Base-by-base conservation (phyloP, 2,329 filamentous ascomycete genomes). In the Truncatella angustata region DNA sequence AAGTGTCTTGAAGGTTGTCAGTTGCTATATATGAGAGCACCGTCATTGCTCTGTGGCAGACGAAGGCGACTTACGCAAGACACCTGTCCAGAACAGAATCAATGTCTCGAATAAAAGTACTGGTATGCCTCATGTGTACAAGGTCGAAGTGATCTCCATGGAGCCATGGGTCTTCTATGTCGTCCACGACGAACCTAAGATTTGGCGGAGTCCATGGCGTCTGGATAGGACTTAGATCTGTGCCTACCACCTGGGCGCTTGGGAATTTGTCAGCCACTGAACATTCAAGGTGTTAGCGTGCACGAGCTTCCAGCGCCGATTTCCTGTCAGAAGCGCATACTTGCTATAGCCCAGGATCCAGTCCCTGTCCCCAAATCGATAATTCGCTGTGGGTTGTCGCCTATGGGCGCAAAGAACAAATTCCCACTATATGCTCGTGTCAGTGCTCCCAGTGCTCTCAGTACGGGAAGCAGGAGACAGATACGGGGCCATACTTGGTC, bases 181-280 rank as follows among this genome's bases (percentile, higher is more conserved):
- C 79, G 55, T 81, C 79, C n/a, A 82, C 68, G 44, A 79, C 62
- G 63, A 81, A 81, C 23, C 69, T 69, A 23, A 79, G 67, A 55
- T 81, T 81, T 18, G 74, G 73, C 21, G 78, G 78, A 3, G 79
- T 69, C 60, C 60, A 63, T 14, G 46, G 23, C 4, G 59, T 58
- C 45, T 62, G 61, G 39, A 61, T 62, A 16, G 60, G 61, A 14
- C 54, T 57, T 35, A 60, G 47, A 53, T 62, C 61, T 18, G 58
- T 51, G 9, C 61, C 61, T 10, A 62, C 49, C 10, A 62, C 54
- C 28, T 56, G 46, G 23, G 59, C 57, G 40, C 53, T 30, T 9
- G 57, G 55, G 32, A 56, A 60, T 51, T 56, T 44, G 49, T 62
- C 60, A 46, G 54, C 56, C 10, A 57, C 56, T 55, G 45, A 12